Percentiles rank a stretch among this genome's conserved stretches.
Evolutionary conservation across 768 basidiomycete genomes (phyloP).

Genomic region (Trametes maxima): DNA sequence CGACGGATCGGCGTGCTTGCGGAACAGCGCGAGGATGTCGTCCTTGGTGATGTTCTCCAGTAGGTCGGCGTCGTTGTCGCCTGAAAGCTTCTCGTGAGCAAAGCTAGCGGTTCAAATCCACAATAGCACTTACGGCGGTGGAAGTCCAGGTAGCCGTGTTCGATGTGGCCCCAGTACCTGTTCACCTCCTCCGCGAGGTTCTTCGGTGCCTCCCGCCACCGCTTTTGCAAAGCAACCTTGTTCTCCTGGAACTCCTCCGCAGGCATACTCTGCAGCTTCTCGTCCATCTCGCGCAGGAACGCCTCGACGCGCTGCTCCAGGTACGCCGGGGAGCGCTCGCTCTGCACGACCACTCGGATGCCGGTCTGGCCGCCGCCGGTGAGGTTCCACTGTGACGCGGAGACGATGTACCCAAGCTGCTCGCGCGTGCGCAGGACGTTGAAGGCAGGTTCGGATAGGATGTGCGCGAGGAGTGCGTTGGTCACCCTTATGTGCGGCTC

Average conservation of each 20-base stretch:
- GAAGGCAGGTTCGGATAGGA: constrained; percentile 91
- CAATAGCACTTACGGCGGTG: constrained; percentile 60
- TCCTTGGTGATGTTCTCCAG: constrained; percentile 69
- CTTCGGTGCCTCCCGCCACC: constrained; percentile 86
- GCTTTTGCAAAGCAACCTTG: constrained; percentile 72
- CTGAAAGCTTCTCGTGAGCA: constrained; percentile 41
- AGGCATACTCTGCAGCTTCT: constrained; percentile 65
- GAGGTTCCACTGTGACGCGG: constrained; percentile 50
- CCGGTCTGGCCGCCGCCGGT: constrained; percentile 63
- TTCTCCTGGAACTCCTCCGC: constrained; percentile 78
- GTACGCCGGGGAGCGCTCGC: constrained; percentile 77
- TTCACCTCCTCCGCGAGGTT: constrained; percentile 81
- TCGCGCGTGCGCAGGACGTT: constrained; percentile 90
- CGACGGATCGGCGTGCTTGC: constrained; percentile 65
- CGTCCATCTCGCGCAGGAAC: constrained; percentile 78
- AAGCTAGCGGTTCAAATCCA: neutral
- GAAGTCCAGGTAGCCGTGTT: constrained; percentile 86
- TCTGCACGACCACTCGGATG: constrained; percentile 85
- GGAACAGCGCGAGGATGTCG: constrained; percentile 75
- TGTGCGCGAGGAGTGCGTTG: constrained; percentile 74
- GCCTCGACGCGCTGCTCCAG: constrained; percentile 88
- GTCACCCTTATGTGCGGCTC: constrained; percentile 68
- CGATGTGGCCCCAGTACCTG: constrained; percentile 72
- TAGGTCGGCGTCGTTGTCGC: constrained; percentile 67
- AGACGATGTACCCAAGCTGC: constrained; percentile 93